Evolutionary conservation across 208 protist species (phyloP).

Genomic region (Trypanosoma theileri): DNA sequence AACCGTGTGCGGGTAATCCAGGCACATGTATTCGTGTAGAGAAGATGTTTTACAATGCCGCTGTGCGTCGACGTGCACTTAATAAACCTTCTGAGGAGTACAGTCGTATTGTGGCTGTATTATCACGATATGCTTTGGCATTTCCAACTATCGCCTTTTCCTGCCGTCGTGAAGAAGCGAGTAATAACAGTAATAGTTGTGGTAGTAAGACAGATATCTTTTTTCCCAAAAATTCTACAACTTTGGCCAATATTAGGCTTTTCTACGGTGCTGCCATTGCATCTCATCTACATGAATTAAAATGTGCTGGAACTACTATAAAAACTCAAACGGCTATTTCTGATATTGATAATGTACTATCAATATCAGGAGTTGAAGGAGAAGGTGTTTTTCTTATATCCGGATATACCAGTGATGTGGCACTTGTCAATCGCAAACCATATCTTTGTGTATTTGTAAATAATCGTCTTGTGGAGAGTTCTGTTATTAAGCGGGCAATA

Average conservation of each 20-base stretch:
- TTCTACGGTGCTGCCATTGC: slow-evolving; percentile 52
- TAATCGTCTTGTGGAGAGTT: slow-evolving; percentile 76
- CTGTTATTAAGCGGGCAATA: slow-evolving; percentile 83
- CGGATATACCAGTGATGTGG: slow-evolving; percentile 80
- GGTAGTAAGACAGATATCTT: slow-evolving; percentile 32
- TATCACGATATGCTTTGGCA: slow-evolving; percentile 85
- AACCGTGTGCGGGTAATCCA: slow-evolving; percentile 72
- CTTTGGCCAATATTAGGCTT: slow-evolving; percentile 72
- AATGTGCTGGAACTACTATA: slow-evolving; percentile 24
- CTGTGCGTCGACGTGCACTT: slow-evolving; percentile 77
- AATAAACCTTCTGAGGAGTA: slow-evolving; percentile 92
- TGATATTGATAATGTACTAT: slow-evolving; percentile 23
- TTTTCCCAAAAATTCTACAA: slow-evolving; percentile 66
- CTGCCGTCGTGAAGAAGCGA: slow-evolving; percentile 45
- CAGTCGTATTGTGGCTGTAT: slow-evolving; percentile 86
- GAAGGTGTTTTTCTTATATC: slow-evolving; percentile 59
- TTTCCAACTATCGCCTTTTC: slow-evolving; percentile 79
- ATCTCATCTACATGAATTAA: slow-evolving; percentile 44
- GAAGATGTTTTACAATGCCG: slow-evolving; percentile 90
- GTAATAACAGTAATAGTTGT: slow-evolving; percentile 6
- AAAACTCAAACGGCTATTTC: slow-evolving; percentile 30
- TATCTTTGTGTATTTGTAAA: slow-evolving; percentile 88
- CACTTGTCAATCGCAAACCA: slow-evolving; percentile 55
- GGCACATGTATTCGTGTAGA: slow-evolving; percentile 88
- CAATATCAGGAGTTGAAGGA: slow-evolving; percentile 35